Evolutionary conservation across 176 grass and related monocot species (phyloP).

Genomic region (Typha latifolia): DNA sequence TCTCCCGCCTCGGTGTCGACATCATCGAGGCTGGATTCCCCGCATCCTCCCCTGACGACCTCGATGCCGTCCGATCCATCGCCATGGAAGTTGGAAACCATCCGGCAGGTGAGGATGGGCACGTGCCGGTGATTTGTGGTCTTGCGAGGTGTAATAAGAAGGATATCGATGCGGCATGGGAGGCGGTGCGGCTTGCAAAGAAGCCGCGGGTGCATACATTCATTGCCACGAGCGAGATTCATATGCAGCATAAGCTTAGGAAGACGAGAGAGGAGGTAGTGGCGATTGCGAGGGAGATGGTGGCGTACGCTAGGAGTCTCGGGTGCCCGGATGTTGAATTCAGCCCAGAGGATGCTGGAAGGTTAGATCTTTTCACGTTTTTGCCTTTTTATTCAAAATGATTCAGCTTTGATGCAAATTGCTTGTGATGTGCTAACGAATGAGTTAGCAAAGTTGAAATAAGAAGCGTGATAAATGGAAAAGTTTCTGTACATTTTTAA

Average conservation of each 20-base stretch:
- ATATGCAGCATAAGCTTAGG: constrained; percentile 23
- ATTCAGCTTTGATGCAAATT: not conserved
- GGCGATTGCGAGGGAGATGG: constrained; percentile 18
- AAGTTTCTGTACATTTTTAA: too few relatives aligned
- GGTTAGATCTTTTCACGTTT: constrained; percentile 26
- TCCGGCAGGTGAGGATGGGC: constrained; percentile 39
- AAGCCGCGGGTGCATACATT: constrained; percentile 70
- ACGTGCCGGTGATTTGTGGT: constrained; percentile 76
- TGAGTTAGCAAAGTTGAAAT: too few relatives aligned
- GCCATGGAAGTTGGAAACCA: constrained; percentile 72
- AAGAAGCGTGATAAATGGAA: too few relatives aligned
- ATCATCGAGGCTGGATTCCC: constrained; percentile 93
- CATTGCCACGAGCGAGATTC: constrained; percentile 79
- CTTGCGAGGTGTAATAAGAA: constrained; percentile 65
- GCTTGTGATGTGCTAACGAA: too few relatives aligned
- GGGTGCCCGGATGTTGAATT: constrained; percentile 85
- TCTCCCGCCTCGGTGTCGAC: constrained; percentile 75
- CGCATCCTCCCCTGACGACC: constrained; percentile 79
- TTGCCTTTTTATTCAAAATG: not conserved
- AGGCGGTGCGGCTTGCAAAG: constrained; percentile 65
- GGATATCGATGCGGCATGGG: constrained; percentile 84
- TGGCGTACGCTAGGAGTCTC: constrained; percentile 71
- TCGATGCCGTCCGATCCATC: constrained; percentile 85
- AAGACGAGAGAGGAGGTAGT: constrained; percentile 29
- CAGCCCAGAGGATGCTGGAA: constrained; percentile 87